Conservation (phyloP, 2,329 filamentous ascomycete species). For the Stemphylium vesicarium region DNA sequence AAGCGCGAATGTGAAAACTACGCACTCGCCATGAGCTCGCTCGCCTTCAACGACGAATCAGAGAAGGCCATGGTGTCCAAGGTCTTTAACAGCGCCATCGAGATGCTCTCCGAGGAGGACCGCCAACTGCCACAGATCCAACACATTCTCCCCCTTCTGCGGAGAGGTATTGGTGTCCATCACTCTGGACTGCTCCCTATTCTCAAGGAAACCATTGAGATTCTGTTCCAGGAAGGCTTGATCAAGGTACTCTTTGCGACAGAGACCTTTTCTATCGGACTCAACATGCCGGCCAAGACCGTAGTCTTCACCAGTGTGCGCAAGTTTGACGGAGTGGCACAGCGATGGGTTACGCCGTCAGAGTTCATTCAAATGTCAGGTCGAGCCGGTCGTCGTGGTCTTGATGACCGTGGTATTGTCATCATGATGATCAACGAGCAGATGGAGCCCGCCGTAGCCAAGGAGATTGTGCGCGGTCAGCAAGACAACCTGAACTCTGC, state of each 20-base stretch:
- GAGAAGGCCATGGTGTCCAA: constrained; percentile 94
- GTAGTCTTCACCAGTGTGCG: constrained; percentile 98
- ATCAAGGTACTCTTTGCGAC: constrained; percentile 99
- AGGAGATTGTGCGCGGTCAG: constrained; percentile 92
- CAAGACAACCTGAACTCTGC: constrained; percentile 98
- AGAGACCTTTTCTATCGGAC: constrained; percentile 96
- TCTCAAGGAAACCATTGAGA: constrained; percentile 97
- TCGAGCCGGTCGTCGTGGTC: constrained; percentile 92
- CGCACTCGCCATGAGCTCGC: constrained; percentile 82
- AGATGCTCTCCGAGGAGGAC: constrained; percentile 90
- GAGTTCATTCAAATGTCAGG: constrained; percentile 99
- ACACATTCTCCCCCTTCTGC: constrained; percentile 85
- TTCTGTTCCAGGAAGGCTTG: constrained; percentile 95
- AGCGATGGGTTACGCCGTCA: constrained; percentile 86
- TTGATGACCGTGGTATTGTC: constrained; percentile 96
- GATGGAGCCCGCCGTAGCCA: constrained; percentile 92
- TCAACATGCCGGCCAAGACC: constrained; percentile 99
- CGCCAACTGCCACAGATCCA: constrained; percentile 86
- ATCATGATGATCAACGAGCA: constrained; percentile 99
- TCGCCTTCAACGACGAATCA: constrained; percentile 94
- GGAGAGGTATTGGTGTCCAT: constrained; percentile 94
- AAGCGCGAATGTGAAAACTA: constrained; percentile 94
- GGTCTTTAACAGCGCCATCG: constrained; percentile 92
- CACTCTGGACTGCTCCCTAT: constrained; percentile 95
- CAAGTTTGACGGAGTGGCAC: constrained; percentile 86